These are phyloP conservation scores for Pythium coloratum DNA, from an alignment of 352 stramenopile species.

Conservation along the genomic window DNA sequence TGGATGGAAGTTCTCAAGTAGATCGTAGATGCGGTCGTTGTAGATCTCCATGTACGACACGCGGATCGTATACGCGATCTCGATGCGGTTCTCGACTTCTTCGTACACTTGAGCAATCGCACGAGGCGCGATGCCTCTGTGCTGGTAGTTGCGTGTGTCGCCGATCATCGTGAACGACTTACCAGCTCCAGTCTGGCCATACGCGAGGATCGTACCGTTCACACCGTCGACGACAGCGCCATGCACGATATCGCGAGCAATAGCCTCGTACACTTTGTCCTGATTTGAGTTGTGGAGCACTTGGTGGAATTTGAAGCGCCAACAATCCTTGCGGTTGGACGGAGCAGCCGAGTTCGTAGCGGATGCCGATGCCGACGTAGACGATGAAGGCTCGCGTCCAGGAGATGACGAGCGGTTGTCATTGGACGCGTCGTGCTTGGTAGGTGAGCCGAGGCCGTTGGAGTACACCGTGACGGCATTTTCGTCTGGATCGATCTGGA, in stretches of 20 bases:
- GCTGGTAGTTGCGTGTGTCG: conserved; percentile 90
- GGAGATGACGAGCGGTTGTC: conserved; percentile 4
- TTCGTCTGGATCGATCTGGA: conserved; percentile 79
- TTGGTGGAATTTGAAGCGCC: conserved; percentile 92
- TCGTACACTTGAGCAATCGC: conserved; percentile 89
- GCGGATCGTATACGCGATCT: conserved; percentile 85
- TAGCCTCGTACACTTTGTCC: conserved; percentile 89
- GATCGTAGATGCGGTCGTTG: conserved; percentile 94
- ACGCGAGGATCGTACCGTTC: conserved; percentile 88
- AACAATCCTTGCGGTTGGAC: conserved; percentile 81
- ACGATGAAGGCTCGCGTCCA: conserved; percentile 3
- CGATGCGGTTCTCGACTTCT: conserved; percentile 86
- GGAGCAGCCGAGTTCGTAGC: conserved; percentile 28
- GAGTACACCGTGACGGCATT: conserved; percentile 66
- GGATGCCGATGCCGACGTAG: neutral
- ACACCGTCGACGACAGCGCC: conserved; percentile 85
- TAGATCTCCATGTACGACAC: conserved; percentile 97
- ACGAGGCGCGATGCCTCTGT: conserved; percentile 87
- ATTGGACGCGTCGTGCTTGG: conserved; percentile 28
- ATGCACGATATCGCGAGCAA: conserved; percentile 88
- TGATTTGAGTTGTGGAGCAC: conserved; percentile 91
- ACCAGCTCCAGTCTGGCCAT: conserved; percentile 86
- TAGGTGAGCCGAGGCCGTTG: conserved; percentile 32
- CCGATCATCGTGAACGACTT: conserved; percentile 94
- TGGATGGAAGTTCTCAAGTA: conserved; percentile 52